A percentile compares a stretch with the other conserved stretches of the same genome.
Conservation (phyloP, 2,329 filamentous ascomycete genomes). For the Falciphora oryzae region DNA sequence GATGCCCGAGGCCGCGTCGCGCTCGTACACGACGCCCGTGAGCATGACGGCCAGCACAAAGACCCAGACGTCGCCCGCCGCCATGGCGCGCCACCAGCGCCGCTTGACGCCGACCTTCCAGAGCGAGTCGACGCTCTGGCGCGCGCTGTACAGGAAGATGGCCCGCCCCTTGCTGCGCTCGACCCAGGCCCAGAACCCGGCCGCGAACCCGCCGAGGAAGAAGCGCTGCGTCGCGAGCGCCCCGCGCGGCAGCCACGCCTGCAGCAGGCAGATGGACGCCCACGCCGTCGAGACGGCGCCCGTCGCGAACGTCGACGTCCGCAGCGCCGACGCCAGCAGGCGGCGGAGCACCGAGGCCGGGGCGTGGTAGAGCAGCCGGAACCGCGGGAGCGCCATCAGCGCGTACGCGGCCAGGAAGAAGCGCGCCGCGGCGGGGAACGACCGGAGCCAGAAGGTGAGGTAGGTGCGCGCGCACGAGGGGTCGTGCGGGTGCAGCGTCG, state of each 20-base stretch:
- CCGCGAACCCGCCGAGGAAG: conserved; percentile 82
- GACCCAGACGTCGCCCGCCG: conserved; percentile 76
- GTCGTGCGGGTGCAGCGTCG: conserved; percentile 78
- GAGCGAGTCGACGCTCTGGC: conserved; percentile 72
- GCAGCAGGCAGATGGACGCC: conserved; percentile 87
- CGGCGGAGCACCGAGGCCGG: conserved; percentile 62
- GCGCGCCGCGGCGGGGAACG: conserved; percentile 72
- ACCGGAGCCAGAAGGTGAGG: conserved; percentile 77
- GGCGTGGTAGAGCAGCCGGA: conserved; percentile 61
- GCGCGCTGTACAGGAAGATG: conserved; percentile 72
- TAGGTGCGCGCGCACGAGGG: conserved; percentile 86
- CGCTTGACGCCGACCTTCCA: conserved; percentile 95
- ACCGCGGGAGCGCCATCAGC: conserved; percentile 62
- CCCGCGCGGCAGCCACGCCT: conserved; percentile 66
- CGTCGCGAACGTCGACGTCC: conserved; percentile 71
- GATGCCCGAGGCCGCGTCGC: conserved; percentile 56
- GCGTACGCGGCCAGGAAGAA: conserved; percentile 73
- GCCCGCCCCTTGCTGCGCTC: conserved; percentile 58
- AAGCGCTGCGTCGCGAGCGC: conserved; percentile 78
- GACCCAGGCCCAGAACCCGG: conserved; percentile 79
- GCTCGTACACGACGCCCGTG: conserved; percentile 72
- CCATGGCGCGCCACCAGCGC: conserved; percentile 78
- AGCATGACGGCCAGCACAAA: conserved; percentile 75
- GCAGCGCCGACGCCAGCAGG: conserved; percentile 64
- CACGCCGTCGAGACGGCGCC: conserved; percentile 81